phyloP scores from a whole-genome alignment of 129 eudicot species.

The Pulicaria dysenterica region DNA sequence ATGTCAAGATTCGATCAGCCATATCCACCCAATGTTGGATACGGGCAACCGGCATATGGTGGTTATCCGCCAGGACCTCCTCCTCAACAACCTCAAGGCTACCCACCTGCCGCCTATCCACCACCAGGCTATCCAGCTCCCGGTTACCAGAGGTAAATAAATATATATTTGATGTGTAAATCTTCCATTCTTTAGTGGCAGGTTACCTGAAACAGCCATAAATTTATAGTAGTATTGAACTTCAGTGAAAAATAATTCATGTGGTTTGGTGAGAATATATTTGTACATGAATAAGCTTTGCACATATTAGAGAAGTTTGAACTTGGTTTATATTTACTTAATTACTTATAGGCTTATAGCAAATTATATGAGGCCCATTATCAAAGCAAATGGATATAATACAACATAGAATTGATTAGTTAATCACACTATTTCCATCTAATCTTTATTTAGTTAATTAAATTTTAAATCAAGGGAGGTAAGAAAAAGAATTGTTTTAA shows the following conservation, averaged over 20 bases:
- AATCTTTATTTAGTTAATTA: no score
- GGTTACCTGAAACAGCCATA: not conserved
- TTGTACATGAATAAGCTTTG: conserved; percentile 35
- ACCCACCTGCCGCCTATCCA: conserved; percentile 52
- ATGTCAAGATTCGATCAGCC: conserved; percentile 96
- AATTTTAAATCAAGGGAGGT: no score
- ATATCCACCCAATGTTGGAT: conserved; percentile 74
- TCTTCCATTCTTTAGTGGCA: conserved; percentile 13
- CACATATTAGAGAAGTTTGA: no score
- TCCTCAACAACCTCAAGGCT: conserved; percentile 40
- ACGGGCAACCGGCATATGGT: conserved; percentile 60
- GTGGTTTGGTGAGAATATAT: conserved; percentile 25
- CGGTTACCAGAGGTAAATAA: conserved; percentile 48
- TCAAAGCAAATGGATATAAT: no score
- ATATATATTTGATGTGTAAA: conserved; percentile 3
- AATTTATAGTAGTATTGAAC: not conserved
- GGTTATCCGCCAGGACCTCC: conserved; percentile 57
- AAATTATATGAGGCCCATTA: no score
- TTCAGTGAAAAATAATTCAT: conserved; percentile 20
- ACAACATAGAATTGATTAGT: no score
- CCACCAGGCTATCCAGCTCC: conserved; percentile 49
- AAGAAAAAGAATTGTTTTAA: no score
- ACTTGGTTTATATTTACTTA: no score
- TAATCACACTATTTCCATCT: no score
- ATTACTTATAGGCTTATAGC: no score